Conservation (phyloP, 106 monocot species). For the Apostasia shenzhenica region DNA sequence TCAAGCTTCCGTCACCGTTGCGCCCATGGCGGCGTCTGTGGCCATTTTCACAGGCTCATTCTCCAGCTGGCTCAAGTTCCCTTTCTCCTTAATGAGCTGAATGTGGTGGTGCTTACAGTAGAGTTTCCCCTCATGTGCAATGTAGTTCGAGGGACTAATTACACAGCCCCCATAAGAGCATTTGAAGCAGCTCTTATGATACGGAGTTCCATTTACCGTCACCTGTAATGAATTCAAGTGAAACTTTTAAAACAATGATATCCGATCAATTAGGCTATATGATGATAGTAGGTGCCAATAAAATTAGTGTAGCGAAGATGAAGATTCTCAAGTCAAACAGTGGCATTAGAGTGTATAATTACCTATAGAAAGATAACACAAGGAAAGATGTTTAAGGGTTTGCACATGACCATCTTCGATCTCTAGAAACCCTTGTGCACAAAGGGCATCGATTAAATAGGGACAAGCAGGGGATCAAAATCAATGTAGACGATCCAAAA, state of each 20-base stretch:
- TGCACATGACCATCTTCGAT: too few species aligned
- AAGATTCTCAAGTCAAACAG: too few species aligned
- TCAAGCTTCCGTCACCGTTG: neutral
- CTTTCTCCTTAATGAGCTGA: slow-evolving; percentile 81
- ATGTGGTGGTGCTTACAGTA: slow-evolving; percentile 88
- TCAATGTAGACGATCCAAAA: too few species aligned
- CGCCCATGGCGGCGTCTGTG: neutral
- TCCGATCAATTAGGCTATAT: too few species aligned
- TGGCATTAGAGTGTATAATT: too few species aligned
- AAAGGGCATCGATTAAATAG: too few species aligned
- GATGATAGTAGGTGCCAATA: too few species aligned
- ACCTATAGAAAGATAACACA: too few species aligned
- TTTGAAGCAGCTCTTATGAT: slow-evolving; percentile 88
- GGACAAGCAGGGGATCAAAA: too few species aligned
- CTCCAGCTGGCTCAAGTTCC: slow-evolving; percentile 73
- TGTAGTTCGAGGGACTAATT: slow-evolving; percentile 90
- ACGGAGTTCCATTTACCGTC: slow-evolving; percentile 43
- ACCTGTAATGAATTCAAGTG: slow-evolving; percentile 21
- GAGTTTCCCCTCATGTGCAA: slow-evolving; percentile 75
- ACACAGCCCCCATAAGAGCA: slow-evolving; percentile 75
- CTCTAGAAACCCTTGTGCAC: too few species aligned
- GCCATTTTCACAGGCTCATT: slow-evolving; percentile 1
- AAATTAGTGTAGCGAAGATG: too few species aligned
- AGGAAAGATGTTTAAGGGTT: too few species aligned
- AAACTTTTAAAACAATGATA: neutral